Base-by-base conservation (phyloP, 768 basidiomycete species). In the Coprinopsis sp. region DNA sequence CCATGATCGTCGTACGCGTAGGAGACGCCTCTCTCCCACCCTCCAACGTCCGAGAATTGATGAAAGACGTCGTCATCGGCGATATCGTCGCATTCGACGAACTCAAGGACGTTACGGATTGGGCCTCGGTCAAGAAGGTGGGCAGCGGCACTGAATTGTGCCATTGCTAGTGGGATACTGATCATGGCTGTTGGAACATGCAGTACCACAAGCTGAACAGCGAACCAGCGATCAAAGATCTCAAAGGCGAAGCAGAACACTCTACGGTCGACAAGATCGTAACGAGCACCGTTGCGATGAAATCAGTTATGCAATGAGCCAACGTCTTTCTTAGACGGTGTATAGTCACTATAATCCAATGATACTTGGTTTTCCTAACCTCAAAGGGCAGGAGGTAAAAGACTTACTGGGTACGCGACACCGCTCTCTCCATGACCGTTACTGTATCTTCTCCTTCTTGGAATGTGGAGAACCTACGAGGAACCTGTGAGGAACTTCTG, bases 231-330 rank as follows among this genome's bases (percentile, higher is more conserved):
- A 58, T 72, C 12, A 63, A 62, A 19, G 69, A 64, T 6, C 57
- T 61, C 0, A 56, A 74, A 36, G 47, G 48, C 5, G 52, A 36
- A 33, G 65, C 53, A 23, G 79, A 77, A 53, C 65, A 55, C 16
- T 53, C 49, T 1, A 60, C 69, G 13, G 65, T 89, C 10, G 78
- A 87, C 55, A 75, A 79, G 47, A 78, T 92, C 25, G 85, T 87
- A 6, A 67, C 77, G n/a, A 90, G 85, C 51, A 72, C 79, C 7
- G 87, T 91, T 4, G 90, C 90, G 37, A 84, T 84, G 78, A 93
- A 92, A 65, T 79, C 71, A 39, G 86, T 91, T 37, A 68, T 69
- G 66, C 55, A 53, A 58, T 52, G 28, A 48, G 6, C 13, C 14
- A 37, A 40, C 6, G 19, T 13, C 29, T 13, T 27, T 13, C 33